phyloP scores from a whole-genome alignment of 331 rosid species.

The Stylosanthes scabra region DNA sequence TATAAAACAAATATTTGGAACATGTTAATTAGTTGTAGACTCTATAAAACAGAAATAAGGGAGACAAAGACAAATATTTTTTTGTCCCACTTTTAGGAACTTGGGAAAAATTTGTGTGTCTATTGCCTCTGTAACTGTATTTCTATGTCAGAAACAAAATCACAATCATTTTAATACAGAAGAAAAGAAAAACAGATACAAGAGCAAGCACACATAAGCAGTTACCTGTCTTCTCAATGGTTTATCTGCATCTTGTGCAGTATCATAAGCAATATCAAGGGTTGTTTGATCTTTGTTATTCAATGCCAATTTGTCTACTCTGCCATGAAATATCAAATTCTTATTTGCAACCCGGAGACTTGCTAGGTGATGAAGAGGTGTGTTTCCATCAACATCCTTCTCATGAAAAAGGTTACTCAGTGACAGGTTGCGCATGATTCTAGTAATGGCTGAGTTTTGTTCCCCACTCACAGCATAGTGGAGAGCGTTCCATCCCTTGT shows the following conservation, averaged over 20 bases:
- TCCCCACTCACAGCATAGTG: neutral
- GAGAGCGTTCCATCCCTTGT: neutral
- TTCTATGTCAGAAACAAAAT: no score
- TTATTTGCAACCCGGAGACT: rapidly evolving
- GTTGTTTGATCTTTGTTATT: neutral
- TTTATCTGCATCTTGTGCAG: neutral
- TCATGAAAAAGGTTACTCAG: neutral
- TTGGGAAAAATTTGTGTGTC: no score
- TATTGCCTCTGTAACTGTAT: no score
- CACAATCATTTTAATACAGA: no score
- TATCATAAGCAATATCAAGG: neutral
- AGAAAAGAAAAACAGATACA: no score
- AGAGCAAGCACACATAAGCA: no score
- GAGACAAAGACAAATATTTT: no score
- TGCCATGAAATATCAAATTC: neutral
- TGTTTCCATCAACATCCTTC: neutral
- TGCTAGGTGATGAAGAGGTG: neutral
- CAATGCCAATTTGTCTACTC: neutral
- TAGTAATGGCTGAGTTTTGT: rapidly evolving
- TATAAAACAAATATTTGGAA: no score
- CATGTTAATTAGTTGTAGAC: no score
- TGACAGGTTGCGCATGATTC: neutral
- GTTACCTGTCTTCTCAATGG: no score
- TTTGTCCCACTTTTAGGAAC: no score
- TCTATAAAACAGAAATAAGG: no score